Evolutionary conservation across 345 rosid species (phyloP).

Genomic region (Mercurialis annua): DNA sequence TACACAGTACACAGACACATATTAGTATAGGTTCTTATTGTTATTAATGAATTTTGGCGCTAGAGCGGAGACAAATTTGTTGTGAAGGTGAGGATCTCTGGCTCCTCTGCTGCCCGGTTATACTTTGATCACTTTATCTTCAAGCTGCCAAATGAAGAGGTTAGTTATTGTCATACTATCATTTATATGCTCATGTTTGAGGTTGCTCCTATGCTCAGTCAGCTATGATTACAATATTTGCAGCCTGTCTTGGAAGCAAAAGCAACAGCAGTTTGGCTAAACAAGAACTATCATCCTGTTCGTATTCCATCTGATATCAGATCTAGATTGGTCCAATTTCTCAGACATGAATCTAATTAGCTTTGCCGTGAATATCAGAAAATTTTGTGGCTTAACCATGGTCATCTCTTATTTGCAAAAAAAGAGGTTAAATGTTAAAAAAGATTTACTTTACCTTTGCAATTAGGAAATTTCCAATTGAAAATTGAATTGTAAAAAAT

Average conservation of each 20-base stretch:
- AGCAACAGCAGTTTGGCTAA: slow-evolving; percentile 77
- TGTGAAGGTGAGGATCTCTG: slow-evolving; percentile 60
- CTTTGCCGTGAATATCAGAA: not conserved
- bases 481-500: no score
- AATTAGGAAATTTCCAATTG: not conserved
- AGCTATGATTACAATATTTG: not conserved
- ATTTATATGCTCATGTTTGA: not conserved
- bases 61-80: slow-evolving; percentile 76
- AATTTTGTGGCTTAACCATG: not conserved
- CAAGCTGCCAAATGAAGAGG: slow-evolving; percentile 77
- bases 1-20: no score
- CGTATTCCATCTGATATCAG: slow-evolving; percentile 66
- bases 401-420: not conserved
- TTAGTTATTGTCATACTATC: slow-evolving; percentile 22
- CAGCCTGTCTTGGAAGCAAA: slow-evolving; percentile 79
- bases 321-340: slow-evolving; percentile 55
- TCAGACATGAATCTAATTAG: slow-evolving; percentile 38
- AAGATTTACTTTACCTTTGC: not conserved
- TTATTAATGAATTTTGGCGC: slow-evolving; percentile 14
- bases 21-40: no score
- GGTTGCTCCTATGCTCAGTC: not conserved
- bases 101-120: slow-evolving; percentile 70
- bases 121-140: slow-evolving; percentile 67
- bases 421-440: not conserved
- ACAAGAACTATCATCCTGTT: slow-evolving; percentile 65